A percentile compares a stretch with the other conserved stretches of the same genome.
Conservation (phyloP, 148 eudicot species). For the Fallopia convolvulus region DNA sequence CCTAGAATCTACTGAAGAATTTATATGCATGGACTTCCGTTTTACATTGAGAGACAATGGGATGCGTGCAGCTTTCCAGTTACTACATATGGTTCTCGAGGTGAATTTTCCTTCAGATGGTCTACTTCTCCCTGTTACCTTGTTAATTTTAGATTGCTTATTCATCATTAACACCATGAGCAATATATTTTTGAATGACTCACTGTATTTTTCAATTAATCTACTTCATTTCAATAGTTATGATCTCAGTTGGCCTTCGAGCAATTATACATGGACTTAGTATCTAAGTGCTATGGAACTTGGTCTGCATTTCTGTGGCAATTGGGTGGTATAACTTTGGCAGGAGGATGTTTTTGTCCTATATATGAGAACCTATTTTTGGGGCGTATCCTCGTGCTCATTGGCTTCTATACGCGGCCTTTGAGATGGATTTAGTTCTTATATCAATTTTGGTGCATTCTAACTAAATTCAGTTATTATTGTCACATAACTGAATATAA, state of each 20-base stretch:
- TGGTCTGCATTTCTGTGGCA: not conserved
- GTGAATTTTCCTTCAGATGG: conserved; percentile 26
- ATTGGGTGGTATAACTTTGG: not conserved
- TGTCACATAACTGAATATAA: no score
- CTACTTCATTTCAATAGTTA: not conserved
- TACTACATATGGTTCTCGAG: conserved; percentile 99
- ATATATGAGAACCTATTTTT: not conserved
- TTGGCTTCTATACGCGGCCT: no score
- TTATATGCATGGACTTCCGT: conserved; percentile 98
- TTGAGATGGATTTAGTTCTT: no score
- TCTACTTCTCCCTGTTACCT: conserved; percentile 2
- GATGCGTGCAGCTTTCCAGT: conserved; percentile 98
- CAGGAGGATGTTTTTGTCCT: not conserved
- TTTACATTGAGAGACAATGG: conserved; percentile 94
- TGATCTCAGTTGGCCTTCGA: not conserved
- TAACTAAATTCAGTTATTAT: no score
- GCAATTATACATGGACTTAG: not conserved
- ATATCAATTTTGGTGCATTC: no score
- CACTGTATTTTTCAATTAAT: not conserved
- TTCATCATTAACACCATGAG: not conserved
- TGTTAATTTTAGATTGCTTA: not conserved
- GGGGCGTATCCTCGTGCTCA: no score
- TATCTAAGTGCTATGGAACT: not conserved
- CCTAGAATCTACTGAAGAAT: conserved; percentile 91
- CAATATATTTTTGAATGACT: not conserved